phyloP scores from a whole-genome alignment of 768 basidiomycete genomes.

The Rubroboletus pulcherrimus region DNA sequence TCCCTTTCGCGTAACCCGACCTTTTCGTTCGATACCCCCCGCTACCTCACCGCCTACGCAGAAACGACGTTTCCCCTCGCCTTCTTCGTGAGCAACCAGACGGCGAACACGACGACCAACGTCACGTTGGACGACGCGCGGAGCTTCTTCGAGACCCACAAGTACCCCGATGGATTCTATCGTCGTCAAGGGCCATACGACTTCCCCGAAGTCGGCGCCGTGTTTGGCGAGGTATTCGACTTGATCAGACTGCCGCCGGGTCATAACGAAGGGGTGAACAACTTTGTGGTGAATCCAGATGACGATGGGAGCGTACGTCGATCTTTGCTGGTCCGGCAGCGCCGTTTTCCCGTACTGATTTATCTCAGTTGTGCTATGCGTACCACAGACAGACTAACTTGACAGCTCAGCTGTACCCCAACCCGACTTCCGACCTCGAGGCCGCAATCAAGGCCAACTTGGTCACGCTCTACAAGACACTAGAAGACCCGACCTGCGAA shows the following conservation, averaged over 20 bases:
- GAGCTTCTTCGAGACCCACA: constrained; percentile 17
- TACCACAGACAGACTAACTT: constrained; percentile 22
- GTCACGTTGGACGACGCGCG: constrained; percentile 14
- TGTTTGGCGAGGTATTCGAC: neutral
- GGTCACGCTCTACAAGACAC: constrained; percentile 10
- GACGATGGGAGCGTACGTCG: constrained; percentile 15
- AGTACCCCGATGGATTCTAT: constrained; percentile 19
- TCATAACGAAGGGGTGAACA: constrained; percentile 15
- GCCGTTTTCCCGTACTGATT: neutral
- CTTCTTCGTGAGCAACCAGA: constrained; percentile 25
- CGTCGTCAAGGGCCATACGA: constrained; percentile 19
- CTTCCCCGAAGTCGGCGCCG: neutral
- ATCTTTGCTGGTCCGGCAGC: neutral
- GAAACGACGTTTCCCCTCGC: constrained; percentile 23
- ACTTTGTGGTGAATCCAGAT: constrained; percentile 11
- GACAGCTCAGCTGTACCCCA: constrained; percentile 19
- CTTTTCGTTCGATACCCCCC: constrained; percentile 20
- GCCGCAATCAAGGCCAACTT: constrained; percentile 23
- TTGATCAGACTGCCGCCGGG: constrained; percentile 13
- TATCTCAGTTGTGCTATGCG: constrained; percentile 14
- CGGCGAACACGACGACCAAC: constrained; percentile 15
- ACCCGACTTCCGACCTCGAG: constrained; percentile 19
- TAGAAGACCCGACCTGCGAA: constrained; percentile 10
- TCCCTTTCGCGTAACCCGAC: constrained; percentile 24
- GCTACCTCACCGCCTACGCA: constrained; percentile 20